Conservation (phyloP, 805 yeast genomes). For the Kazachstania viticola region DNA sequence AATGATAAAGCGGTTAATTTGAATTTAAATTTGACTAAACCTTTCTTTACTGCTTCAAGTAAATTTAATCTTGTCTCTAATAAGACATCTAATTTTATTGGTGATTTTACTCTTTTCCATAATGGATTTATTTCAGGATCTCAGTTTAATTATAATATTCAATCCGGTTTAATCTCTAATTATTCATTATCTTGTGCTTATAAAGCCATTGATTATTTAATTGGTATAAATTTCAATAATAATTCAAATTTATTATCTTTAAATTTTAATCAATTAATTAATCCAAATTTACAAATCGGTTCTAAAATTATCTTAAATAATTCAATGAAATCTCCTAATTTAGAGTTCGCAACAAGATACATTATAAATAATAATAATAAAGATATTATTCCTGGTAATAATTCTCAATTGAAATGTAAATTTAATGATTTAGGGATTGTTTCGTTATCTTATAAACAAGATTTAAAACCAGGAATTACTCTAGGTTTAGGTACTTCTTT, state of each 20-base stretch:
- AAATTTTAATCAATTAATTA: conserved; percentile 91
- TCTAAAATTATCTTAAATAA: conserved; percentile 91
- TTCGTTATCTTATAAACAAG: conserved; percentile 87
- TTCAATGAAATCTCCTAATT: conserved; percentile 62
- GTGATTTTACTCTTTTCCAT: conserved; percentile 89
- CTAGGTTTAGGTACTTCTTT: conserved; percentile 95
- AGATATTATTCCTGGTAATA: conserved; percentile 59
- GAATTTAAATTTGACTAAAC: conserved; percentile 84
- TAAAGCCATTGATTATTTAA: conserved; percentile 77
- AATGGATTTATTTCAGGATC: conserved; percentile 96
- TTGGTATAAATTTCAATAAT: conserved; percentile 60
- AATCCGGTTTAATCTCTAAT: conserved; percentile 83
- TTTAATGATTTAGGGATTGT: conserved; percentile 92
- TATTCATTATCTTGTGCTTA: conserved; percentile 91
- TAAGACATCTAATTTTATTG: conserved; percentile 89
- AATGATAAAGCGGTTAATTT: conserved; percentile 39
- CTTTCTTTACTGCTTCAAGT: conserved; percentile 86
- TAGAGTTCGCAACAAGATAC: conserved; percentile 95
- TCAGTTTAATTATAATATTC: conserved; percentile 91
- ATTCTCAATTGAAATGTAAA: conserved; percentile 91
- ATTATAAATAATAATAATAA: conserved; percentile 17
- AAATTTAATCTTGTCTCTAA: conserved; percentile 79
- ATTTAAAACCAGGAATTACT: conserved; percentile 91
- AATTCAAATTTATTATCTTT: conserved; percentile 85
- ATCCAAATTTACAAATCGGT: conserved; percentile 88